These are phyloP conservation scores for Themeda triandra DNA, from an alignment of 176 grass and related monocot species.

Conservation along the genomic window DNA sequence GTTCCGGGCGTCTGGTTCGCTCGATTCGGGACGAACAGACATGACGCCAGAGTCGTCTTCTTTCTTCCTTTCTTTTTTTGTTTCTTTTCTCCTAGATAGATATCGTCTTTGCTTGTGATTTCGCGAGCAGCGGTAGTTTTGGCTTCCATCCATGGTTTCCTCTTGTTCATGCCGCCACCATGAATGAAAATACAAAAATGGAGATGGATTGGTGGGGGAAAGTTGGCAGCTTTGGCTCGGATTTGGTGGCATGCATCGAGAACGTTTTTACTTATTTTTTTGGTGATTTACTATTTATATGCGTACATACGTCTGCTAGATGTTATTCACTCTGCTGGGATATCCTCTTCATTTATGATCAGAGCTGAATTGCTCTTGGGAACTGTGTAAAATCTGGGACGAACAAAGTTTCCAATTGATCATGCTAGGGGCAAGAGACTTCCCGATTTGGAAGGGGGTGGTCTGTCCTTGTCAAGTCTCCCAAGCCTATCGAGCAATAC, in stretches of 20 bases:
- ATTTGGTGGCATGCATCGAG: conserved; percentile 8
- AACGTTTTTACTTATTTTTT: not conserved
- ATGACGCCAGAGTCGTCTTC: not conserved
- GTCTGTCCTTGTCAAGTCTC: not conserved
- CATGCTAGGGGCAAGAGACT: not conserved
- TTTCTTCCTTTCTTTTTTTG: not conserved
- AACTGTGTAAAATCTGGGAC: not conserved
- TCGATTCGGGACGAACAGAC: not conserved
- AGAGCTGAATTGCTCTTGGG: not conserved
- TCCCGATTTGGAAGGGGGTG: not conserved
- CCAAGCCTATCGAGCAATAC: not conserved
- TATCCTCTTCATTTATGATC: not conserved
- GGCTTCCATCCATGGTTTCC: too few species aligned
- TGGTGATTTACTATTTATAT: not conserved
- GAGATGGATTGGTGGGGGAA: not conserved
- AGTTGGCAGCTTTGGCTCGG: not conserved
- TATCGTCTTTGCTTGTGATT: too few species aligned
- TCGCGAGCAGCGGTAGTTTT: too few species aligned
- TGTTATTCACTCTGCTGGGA: not conserved
- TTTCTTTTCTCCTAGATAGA: not conserved
- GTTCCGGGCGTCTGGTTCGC: not conserved
- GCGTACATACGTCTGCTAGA: not conserved
- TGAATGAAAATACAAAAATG: not conserved
- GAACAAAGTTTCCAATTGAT: not conserved
- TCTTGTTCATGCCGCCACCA: not conserved